Conservation (phyloP, 148 eudicot genomes). For the Camellia sinensis region DNA sequence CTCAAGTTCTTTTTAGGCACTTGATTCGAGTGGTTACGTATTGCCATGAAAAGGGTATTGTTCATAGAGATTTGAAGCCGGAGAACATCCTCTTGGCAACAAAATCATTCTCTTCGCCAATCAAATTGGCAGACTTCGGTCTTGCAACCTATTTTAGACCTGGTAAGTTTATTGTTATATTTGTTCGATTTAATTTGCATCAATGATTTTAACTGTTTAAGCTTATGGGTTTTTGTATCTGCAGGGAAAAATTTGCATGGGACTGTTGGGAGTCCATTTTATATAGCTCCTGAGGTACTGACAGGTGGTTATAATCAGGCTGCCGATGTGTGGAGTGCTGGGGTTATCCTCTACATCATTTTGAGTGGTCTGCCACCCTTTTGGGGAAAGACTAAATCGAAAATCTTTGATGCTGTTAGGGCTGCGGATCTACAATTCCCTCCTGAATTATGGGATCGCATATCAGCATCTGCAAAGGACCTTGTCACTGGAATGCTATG, state of each 20-base stretch:
- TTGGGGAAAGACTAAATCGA: conserved; percentile 80
- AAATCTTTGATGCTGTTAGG: conserved; percentile 76
- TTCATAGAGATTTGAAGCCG: conserved; percentile 70
- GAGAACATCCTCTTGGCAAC: conserved; percentile 60
- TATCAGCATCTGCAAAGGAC: conserved; percentile 66
- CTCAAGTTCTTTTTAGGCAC: conserved; percentile 47
- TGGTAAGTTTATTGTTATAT: conserved; percentile 35
- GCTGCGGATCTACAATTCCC: conserved; percentile 74
- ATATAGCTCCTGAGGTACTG: conserved; percentile 91
- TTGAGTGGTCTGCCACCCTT: conserved; percentile 83
- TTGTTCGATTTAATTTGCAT: not conserved
- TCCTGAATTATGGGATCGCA: conserved; percentile 55
- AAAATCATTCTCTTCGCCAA: conserved; percentile 48
- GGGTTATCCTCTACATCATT: conserved; percentile 86
- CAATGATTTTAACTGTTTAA: not conserved
- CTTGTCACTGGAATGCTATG: conserved; percentile 70
- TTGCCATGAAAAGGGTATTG: conserved; percentile 62
- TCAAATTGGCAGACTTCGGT: conserved; percentile 65
- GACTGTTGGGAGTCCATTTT: conserved; percentile 87
- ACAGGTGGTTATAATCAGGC: conserved; percentile 74
- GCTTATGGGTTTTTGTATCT: conserved; percentile 18
- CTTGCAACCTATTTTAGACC: conserved; percentile 68
- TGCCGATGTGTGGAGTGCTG: conserved; percentile 93
- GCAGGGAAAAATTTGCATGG: conserved; percentile 77
- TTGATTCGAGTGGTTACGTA: conserved; percentile 58